Base-by-base conservation (phyloP, 2,329 filamentous ascomycete genomes). In the Myriosclerotinia scirpicola region DNA sequence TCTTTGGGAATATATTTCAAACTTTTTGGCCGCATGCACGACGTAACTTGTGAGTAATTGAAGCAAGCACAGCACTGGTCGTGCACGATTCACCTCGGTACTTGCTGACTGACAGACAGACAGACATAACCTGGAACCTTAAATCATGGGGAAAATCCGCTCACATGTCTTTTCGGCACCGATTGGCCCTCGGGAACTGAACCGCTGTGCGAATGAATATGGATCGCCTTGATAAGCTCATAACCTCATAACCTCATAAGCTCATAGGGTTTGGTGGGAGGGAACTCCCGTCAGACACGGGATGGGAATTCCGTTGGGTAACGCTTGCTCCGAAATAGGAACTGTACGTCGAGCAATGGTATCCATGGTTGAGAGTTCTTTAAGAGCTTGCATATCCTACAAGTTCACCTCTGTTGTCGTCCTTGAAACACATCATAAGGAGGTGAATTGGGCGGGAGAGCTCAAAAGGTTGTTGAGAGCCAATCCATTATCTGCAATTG, bases 151-250 rank as follows among this genome's bases (percentile, higher is more conserved):
- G 38, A 22, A 22, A 55, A 54, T 30, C 46, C 22, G 20, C 50
- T 55, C n/a, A 55, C 61, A 64, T 64, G 61, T 64, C 38, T 64
- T 54, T 34, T 55, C 38, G 61, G 61, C 38, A 22, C 36, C 56
- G 42, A 36, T 59, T 36, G n/a, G 48, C 34, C 22, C 15, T 42
- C 20, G 4, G 22, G 36, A 17, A 22, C 5, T n/a, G 36, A n/a
- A 20, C 15, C 36, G 48, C 20, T 30, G 26, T 48, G 56, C 17
- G 42, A 59, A 48, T 36, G 55, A 26, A 26, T 26, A 26, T n/a
- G n/a, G n/a, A n/a, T 46, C 36, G 15, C 55, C 55, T 34, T 22
- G 40, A 17, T 59, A 26, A 4, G 26, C 26, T 26, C 26, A 26
- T 26, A 26, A 26, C 26, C 26, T 26, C 26, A 17, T 59, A 26